phyloP scores from a whole-genome alignment of 129 eudicot species.

The Helichrysum umbraculigerum region DNA sequence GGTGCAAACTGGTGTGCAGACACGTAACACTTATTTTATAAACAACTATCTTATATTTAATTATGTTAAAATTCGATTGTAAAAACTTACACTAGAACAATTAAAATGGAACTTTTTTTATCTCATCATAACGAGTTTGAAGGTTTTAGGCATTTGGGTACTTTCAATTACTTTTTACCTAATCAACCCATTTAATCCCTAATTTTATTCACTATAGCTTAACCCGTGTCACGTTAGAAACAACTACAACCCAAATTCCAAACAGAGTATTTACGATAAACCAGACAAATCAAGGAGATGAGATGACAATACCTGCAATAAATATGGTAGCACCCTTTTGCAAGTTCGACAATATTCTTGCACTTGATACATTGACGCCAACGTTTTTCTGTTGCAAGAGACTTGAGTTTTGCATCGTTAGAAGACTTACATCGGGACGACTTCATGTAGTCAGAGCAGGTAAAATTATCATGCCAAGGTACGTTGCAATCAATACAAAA shows the following conservation, averaged over 20 bases:
- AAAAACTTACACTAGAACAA: neutral
- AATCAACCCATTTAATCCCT: neutral
- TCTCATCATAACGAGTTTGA: neutral
- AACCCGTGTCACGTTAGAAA: neutral
- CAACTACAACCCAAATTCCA: neutral
- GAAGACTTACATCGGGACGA: slow-evolving; percentile 33
- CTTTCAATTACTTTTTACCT: neutral
- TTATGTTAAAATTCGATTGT: neutral
- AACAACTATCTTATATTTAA: neutral
- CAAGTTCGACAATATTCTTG: slow-evolving; percentile 57
- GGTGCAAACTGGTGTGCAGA: neutral
- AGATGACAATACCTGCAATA: slow-evolving; percentile 53
- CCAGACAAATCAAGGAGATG: slow-evolving; percentile 9
- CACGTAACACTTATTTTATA: neutral
- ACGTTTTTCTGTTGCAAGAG: slow-evolving; percentile 41
- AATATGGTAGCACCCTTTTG: slow-evolving; percentile 62
- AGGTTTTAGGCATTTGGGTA: neutral
- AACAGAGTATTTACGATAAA: no score
- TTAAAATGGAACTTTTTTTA: neutral
- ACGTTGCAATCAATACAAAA: slow-evolving; percentile 70
- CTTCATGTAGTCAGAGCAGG: slow-evolving; percentile 40
- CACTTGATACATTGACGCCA: slow-evolving; percentile 69
- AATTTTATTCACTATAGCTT: neutral
- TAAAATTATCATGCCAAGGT: slow-evolving; percentile 62
- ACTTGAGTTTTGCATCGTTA: slow-evolving; percentile 46